Conservation (phyloP, 257 asterid species). For the Solanum dulcamara region DNA sequence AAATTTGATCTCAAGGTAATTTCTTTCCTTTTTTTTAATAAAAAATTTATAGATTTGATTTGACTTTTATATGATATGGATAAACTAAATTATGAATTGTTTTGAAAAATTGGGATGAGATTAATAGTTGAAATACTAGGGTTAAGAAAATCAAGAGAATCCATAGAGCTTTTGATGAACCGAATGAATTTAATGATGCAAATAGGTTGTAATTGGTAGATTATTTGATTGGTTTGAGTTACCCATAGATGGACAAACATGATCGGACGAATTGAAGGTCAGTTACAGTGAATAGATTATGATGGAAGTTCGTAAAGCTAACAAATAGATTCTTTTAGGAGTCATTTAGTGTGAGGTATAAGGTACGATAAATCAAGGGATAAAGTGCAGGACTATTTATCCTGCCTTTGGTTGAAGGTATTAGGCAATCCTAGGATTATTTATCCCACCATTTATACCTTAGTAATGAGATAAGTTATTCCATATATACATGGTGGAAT, state of each 20-base stretch:
- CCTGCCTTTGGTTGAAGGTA: too few relatives aligned
- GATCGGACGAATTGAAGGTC: not conserved
- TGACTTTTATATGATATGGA: not conserved
- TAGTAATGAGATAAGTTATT: too few relatives aligned
- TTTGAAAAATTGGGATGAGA: not conserved
- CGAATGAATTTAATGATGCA: not conserved
- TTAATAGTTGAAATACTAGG: not conserved
- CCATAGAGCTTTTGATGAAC: not conserved
- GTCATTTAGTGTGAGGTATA: too few relatives aligned
- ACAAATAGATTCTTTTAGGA: not conserved
- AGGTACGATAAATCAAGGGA: too few relatives aligned
- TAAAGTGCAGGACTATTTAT: too few relatives aligned
- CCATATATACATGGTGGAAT: too few relatives aligned
- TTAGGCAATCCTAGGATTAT: too few relatives aligned
- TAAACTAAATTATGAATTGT: not conserved
- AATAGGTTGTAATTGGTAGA: not conserved
- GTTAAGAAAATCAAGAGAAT: not conserved
- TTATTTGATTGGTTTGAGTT: not conserved
- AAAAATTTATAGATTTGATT: not conserved
- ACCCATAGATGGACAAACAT: not conserved
- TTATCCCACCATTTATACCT: too few relatives aligned
- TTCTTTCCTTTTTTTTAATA: too few relatives aligned
- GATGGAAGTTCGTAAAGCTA: not conserved
- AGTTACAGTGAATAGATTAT: not conserved
- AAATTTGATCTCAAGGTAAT: not conserved